Evolutionary conservation across 176 grass and related monocot genomes (phyloP).

Genomic region (Rhynchospora pubera): DNA sequence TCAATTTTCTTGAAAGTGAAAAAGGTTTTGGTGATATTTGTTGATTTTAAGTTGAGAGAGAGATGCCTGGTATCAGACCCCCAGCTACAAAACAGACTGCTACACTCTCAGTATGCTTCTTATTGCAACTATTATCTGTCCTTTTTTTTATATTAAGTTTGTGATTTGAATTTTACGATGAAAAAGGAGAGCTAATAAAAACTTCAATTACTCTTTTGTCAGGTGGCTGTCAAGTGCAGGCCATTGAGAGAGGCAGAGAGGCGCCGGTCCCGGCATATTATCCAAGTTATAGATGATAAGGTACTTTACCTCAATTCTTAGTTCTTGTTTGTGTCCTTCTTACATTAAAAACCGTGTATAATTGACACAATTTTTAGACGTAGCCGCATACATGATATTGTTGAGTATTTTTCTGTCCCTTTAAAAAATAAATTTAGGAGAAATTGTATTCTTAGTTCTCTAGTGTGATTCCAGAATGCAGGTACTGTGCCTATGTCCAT

Average conservation of each 20-base stretch:
- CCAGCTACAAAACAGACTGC: slow-evolving; percentile 83
- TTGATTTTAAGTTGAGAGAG: slow-evolving; percentile 19
- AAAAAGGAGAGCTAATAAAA: not conserved
- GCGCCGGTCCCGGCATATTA: slow-evolving; percentile 67
- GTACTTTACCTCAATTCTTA: slow-evolving; percentile 21
- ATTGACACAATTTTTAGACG: not conserved
- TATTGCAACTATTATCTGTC: not conserved
- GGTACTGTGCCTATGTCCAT: not conserved
- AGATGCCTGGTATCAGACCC: slow-evolving; percentile 86
- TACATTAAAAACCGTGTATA: not conserved
- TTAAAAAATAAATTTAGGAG: too few species aligned
- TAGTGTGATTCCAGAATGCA: not conserved
- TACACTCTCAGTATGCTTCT: slow-evolving; percentile 56
- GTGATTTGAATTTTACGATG: not conserved
- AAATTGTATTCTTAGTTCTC: not conserved
- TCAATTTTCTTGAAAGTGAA: not conserved
- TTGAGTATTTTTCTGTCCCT: not conserved
- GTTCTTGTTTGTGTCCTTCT: slow-evolving; percentile 1
- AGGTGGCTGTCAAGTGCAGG: slow-evolving; percentile 97
- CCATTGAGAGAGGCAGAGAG: slow-evolving; percentile 67
- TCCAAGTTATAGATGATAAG: slow-evolving; percentile 94
- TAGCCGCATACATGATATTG: not conserved
- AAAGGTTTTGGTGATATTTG: not conserved
- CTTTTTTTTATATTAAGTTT: not conserved
- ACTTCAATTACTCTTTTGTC: not conserved